Conservation (phyloP, 768 basidiomycete species). For the Grammothele lineata region DNA sequence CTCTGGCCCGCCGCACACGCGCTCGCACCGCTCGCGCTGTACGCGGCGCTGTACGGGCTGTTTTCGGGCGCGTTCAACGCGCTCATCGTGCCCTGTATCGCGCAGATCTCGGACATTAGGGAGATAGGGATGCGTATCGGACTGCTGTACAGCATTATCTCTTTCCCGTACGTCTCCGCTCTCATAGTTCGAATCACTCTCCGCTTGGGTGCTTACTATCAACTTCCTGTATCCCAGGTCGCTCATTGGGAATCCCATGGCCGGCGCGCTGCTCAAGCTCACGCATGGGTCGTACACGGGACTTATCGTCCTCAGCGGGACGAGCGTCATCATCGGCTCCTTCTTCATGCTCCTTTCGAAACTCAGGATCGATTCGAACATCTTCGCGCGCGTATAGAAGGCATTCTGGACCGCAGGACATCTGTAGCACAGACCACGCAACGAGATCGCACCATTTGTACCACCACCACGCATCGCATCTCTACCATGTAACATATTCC, state of each 20-base stretch:
- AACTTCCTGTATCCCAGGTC: conserved; percentile 36
- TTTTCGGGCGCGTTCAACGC: conserved; percentile 65
- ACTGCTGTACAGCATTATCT: conserved; percentile 57
- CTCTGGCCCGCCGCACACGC: conserved; percentile 50
- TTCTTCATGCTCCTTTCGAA: conserved; percentile 45
- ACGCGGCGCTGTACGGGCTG: conserved; percentile 57
- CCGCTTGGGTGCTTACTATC: not conserved
- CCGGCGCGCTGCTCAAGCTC: conserved; percentile 49
- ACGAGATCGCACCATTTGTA: too few relatives aligned
- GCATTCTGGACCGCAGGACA: not conserved
- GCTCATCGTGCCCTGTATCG: conserved; percentile 62
- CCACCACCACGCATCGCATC: too few relatives aligned
- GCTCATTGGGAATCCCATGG: conserved; percentile 58
- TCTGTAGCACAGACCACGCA: too few relatives aligned
- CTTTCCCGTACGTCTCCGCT: conserved; percentile 57
- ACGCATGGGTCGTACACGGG: conserved; percentile 43
- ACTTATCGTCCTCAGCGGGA: conserved; percentile 57
- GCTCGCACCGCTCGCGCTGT: conserved; percentile 38
- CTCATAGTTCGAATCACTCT: not conserved
- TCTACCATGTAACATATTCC: conserved; percentile 1
- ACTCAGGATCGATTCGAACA: conserved; percentile 10
- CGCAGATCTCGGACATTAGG: conserved; percentile 57
- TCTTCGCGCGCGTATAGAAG: conserved; percentile 9
- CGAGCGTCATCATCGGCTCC: conserved; percentile 56
- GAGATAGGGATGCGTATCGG: conserved; percentile 64